Conservation (phyloP, 441 rosid genomes). For the Bruguiera hainesii region DNA sequence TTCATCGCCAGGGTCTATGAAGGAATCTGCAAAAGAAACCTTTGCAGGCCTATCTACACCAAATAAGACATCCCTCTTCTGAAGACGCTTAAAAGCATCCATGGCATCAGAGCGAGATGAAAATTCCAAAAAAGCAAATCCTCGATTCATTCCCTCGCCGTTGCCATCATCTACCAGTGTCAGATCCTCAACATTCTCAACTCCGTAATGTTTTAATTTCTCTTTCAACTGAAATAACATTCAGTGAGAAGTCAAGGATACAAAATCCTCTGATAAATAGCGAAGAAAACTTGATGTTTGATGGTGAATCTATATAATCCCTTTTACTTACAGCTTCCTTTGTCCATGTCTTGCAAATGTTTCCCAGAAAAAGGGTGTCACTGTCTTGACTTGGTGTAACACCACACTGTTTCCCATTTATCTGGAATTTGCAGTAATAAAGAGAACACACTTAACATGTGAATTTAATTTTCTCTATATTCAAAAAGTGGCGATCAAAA, state of each 20-base stretch:
- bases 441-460: constrained; percentile 29
- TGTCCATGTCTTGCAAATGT: constrained; percentile 95
- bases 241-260: constrained; percentile 31
- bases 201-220: constrained; percentile 93
- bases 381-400: constrained; percentile 94
- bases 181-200: constrained; percentile 81
- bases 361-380: constrained; percentile 91
- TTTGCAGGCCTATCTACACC: constrained; percentile 97
- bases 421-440: constrained; percentile 60
- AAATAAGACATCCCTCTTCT: constrained; percentile 79
- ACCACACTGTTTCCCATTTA: constrained; percentile 93
- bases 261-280: constrained; percentile 13
- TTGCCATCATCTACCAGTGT: constrained; percentile 89
- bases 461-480: constrained; percentile 30
- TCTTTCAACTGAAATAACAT: constrained; percentile 73
- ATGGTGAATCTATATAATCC: constrained; percentile 21
- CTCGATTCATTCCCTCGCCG: constrained; percentile 85
- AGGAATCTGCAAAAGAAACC: constrained; percentile 96
- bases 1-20: constrained; percentile 90
- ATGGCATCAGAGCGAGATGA: constrained; percentile 86
- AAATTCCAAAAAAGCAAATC: constrained; percentile 97
- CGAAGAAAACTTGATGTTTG: constrained; percentile 18
- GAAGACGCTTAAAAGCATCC: constrained; percentile 93
- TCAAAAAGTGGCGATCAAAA: constrained; percentile 32
- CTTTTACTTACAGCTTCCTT: constrained; percentile 83